Percentiles rank a stretch among this genome's conserved stretches.
Conservation (phyloP, 768 basidiomycete genomes). For the Boletus rubropictus region DNA sequence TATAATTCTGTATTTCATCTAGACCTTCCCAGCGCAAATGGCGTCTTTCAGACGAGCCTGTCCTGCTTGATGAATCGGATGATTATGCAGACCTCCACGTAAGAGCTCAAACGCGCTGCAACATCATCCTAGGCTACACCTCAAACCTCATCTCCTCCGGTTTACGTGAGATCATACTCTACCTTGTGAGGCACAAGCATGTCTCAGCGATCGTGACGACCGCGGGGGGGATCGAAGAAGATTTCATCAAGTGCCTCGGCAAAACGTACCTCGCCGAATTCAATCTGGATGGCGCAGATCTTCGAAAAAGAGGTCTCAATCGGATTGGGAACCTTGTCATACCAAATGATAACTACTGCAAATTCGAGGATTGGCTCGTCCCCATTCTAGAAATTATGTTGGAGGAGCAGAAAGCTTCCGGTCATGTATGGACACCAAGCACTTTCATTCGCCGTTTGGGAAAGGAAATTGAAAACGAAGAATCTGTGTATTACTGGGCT, state of each 20-base stretch:
- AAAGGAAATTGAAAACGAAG: constrained; percentile 95
- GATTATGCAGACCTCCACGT: constrained; percentile 52
- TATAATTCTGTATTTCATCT: background rate
- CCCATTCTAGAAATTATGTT: constrained; percentile 91
- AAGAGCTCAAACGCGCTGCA: constrained; percentile 69
- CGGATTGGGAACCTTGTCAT: constrained; percentile 94
- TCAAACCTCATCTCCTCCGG: constrained; percentile 99
- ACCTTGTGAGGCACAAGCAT: constrained; percentile 91
- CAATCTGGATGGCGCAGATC: constrained; percentile 80
- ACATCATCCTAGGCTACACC: constrained; percentile 94
- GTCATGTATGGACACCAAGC: constrained; percentile 87
- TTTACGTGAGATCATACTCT: constrained; percentile 83
- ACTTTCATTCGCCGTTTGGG: constrained; percentile 89
- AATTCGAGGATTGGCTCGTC: constrained; percentile 98
- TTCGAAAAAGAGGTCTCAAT: constrained; percentile 90
- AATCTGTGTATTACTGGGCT: constrained; percentile 98
- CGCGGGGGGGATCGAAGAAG: constrained; percentile 97
- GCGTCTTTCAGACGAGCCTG: constrained; percentile 82
- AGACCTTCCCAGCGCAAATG: constrained; percentile 60
- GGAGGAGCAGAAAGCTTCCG: constrained; percentile 70
- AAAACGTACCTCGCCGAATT: constrained; percentile 94
- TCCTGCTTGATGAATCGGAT: constrained; percentile 64
- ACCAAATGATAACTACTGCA: constrained; percentile 98
- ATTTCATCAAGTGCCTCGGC: constrained; percentile 98
- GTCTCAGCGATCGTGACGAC: constrained; percentile 91